Base-by-base conservation (phyloP, 306 rosid genomes). In the Begonia peltatifolia region DNA sequence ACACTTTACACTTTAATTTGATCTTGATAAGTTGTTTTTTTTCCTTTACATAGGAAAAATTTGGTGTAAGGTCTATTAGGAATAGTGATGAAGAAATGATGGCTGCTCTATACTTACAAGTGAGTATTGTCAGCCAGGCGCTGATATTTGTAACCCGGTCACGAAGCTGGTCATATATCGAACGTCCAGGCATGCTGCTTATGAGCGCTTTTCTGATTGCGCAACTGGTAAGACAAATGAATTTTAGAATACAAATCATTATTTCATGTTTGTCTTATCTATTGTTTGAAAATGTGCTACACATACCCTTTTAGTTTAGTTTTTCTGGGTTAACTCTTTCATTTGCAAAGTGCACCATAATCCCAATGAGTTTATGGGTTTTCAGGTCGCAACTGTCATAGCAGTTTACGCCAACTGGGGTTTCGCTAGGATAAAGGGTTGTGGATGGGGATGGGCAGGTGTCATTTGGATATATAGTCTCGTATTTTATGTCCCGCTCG, bases 361-460 rank as follows among this genome's bases (percentile, higher is more conserved):
- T 30, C 38, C 38, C 8, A 30, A 30, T 7, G 38, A 46, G 6
- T 57, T 55, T n/a, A 22, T 59, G 55, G 22, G 12, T 16, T 13
- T 57, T 69, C 82, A 87, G 95, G 47, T 87, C 65, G 95, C 95
- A 30, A 87, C 95, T 60, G 0, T 87, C 54, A 50, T 87, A 41
- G 87, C 95, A 51, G 8, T 30, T 30, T 30, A 30, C 38, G 38
- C 8, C 38, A 30, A 30, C 38, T 30, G 38, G 38, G 93, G 71
- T 13, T 87, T 87, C 14, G 95, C 95, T 23, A 87, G 55, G 63
- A 83, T 87, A 11, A 44, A 78, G 41, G 93, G 95, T 56, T 44
- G 67, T 50, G 88, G 85, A 46, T 87, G 95, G 95, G 95, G 95
- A 58, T 87, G 95, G 95, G 95, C 95, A 14, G 95, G 93, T 70